Evolutionary conservation across 768 basidiomycete genomes (phyloP), one percentile per base, ranked within the genome.

Genomic region (Boletus vinaceobasis): DNA sequence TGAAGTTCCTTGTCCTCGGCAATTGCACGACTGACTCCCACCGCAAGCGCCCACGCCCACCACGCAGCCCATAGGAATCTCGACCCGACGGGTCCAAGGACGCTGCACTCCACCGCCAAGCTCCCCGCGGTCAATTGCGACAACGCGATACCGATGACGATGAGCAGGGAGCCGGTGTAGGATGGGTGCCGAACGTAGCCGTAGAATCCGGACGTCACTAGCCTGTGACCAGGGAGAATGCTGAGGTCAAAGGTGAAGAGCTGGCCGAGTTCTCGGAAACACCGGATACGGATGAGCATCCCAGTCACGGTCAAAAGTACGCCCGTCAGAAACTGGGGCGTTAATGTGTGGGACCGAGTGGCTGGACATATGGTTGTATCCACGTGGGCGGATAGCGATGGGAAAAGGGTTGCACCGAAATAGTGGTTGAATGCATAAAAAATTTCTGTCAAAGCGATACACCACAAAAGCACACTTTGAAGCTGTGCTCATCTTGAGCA

Each of bases 241-340:
- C 81, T 81, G 45, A 84, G 74, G 60, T 83, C 81, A 63, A 83
- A 84, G 0, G 82, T 83, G 71, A 84, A 84, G 52, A 82, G 67
- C 2, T 73, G 63, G 2, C 81, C 82, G 21, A 84, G 78, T 23
- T 78, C 74, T 51, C 66, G 71, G 75, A 80, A 84, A 60, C 82
- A 83, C 58, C 73, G 77, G 17, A 81, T 63, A 37, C 82, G 80
- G 58, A 82, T 75, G 65, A 75, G 72, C 54, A 75, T 68, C 2
- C 81, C 81, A 1, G 75, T 59, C 4, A 74, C 59, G 52, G 76
- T 75, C 23, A 75, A 68, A 39, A 77, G 45, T 40, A 78, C 72
- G 4, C 82, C 82, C 10, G 73, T 59, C 38, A 78, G 43, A 65
- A 82, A 81, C n/a, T 74, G 47, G 0, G 78, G 76, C 0, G 81